Base-by-base conservation (phyloP, 2,329 filamentous ascomycete species). In the Cordyceps pruinosa region DNA sequence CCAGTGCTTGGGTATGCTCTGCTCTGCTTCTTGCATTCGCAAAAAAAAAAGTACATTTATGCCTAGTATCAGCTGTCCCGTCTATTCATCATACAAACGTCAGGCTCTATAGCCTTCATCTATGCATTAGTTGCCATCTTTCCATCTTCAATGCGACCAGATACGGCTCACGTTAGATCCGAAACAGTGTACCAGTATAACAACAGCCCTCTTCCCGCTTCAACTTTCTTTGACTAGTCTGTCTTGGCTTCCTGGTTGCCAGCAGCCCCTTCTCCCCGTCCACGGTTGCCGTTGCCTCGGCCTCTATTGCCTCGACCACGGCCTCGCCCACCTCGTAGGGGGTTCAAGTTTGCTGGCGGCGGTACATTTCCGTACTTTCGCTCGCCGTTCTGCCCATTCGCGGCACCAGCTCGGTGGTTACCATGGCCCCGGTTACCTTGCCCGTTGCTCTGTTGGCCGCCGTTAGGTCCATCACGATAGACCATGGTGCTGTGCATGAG, bases 341-440 rank as follows among this genome's bases (percentile, higher is more conserved):
- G 65, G 61, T 86, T 78, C 13, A 88, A 70, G 44, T 68, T 78
- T 1, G 80, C 69, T 1, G 86, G 86, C 23, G 86, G 86, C 30
- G 83, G 82, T 8, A 86, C 80, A 17, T 78, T 78, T 58, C 77
- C 77, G 64, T 82, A 86, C 34, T 68, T 69, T 46, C 65, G 65
- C 58, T 65, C 64, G 62, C 62, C 41, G 59, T 37, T 23, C 21
- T 58, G 35, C 57, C 60, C 39, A 56, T 60, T 26, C 35, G 28
- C 23, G 21, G 70, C 69, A n/a, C 67, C 64, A 37, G 65, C 64
- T 12, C 61, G 61, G 25, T 64, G 61, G 8, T 56, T 55, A 34
- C 57, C 55, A 5, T 34, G 48, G 25, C 58, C 53, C 7, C 60
- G 60, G n/a, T 49, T 58, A 41, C 61, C 66, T 46, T 66, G 63